Evolutionary conservation across 306 rosid species (phyloP), one percentile per base, ranked within the genome.

Genomic region (Begonia fuchsioides): DNA sequence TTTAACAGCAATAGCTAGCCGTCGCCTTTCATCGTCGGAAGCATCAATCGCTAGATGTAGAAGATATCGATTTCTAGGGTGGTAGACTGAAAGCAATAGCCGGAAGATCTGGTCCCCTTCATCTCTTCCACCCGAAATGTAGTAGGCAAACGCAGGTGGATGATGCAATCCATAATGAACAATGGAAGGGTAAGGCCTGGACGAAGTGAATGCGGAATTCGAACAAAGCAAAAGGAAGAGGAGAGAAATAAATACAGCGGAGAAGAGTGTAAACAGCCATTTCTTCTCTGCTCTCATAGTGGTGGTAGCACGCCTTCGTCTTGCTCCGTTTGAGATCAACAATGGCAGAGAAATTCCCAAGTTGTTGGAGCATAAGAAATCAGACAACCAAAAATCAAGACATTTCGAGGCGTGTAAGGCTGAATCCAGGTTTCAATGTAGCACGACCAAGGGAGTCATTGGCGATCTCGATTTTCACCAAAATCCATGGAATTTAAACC

Each of bases 121-220:
- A 16, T 71, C 75, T 13, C 64, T 56, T 1, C 82, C 90, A 18
- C 97, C 97, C 26, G 65, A 62, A 52, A 90, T 72, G 64, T 55
- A 85, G 82, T 90, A 90, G 0, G 94, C 94, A 56, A 90, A 90
- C 7, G 97, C 71, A 18, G 97, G 94, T 16, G 97, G 94, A 50
- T 75, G 73, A 49, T 63, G 81, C 51, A 81, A 43, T 26, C 95
- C 87, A 12, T 66, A 81, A n/a, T 72, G 80, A 53, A 90, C 73
- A 16, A 70, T 12, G 9, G 95, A 70, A 2, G 87, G 81, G 59
- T 81, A 75, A 6, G 86, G 32, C 39, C 80, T 84, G 4, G 90
- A 69, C 5, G 84, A 62, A 58, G 65, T 81, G 59, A 84, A 81
- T 63, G 81, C 56, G 3, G 94, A 90, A 69, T 76, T 55, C n/a